A percentile compares a stretch with the other conserved stretches of the same genome.
phyloP scores from a whole-genome alignment of 306 rosid genomes.

The Quercus engelmannii region DNA sequence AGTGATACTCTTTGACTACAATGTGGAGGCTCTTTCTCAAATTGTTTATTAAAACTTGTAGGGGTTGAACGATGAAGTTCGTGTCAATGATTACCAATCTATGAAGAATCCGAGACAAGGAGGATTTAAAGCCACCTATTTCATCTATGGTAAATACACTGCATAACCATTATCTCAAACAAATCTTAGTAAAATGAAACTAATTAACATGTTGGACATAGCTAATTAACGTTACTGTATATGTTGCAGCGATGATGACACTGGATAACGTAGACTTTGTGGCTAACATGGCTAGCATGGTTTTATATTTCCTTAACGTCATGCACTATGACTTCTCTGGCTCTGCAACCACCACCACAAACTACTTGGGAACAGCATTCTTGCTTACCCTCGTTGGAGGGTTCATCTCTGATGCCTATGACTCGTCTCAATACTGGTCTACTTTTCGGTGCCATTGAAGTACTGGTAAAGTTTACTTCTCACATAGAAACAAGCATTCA shows the following conservation, averaged over 20 bases:
- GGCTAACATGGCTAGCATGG: constrained; percentile 60
- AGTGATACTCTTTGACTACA: neutral
- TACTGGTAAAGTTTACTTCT: constrained; percentile 31
- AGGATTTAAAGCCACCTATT: constrained; percentile 39
- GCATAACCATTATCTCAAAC: neutral
- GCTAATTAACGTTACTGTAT: neutral
- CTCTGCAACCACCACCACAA: constrained; percentile 52
- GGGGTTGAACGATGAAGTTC: constrained; percentile 29
- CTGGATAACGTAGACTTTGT: constrained; percentile 57
- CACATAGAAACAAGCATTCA: neutral
- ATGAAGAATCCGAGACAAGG: constrained; percentile 25
- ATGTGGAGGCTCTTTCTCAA: neutral
- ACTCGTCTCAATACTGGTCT: constrained; percentile 55
- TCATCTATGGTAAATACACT: constrained; percentile 29
- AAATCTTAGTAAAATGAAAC: neutral
- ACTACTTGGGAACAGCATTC: constrained; percentile 47
- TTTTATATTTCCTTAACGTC: constrained; percentile 37
- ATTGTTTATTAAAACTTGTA: neutral
- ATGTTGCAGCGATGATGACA: constrained; percentile 33
- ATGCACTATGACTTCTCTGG: constrained; percentile 39
- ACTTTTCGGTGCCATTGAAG: constrained; percentile 41
- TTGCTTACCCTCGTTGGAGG: constrained; percentile 54
- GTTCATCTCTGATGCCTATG: constrained; percentile 56
- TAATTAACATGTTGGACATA: neutral
- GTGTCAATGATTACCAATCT: constrained; percentile 11